Percentiles rank a stretch among this genome's conserved stretches.
phyloP scores from a whole-genome alignment of 2,329 filamentous ascomycete species.

The Elsinoe arachidis region DNA sequence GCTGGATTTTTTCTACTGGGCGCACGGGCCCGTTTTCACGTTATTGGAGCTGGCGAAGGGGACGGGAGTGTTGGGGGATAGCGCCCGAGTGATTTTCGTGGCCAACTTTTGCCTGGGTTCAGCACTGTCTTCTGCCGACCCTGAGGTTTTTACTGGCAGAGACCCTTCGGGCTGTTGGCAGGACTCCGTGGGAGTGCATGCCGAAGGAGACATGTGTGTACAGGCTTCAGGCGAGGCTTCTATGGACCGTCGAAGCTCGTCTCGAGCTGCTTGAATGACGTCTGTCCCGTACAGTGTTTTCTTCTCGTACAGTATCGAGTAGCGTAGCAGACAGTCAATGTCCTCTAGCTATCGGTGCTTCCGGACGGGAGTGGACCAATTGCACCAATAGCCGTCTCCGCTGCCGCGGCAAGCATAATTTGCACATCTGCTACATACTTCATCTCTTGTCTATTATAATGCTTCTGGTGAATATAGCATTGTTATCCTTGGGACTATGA shows the following conservation, averaged over 20 bases:
- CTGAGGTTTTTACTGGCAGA: background rate
- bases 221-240: background rate
- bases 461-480: too few relatives aligned
- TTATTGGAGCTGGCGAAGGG: background rate
- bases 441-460: too few relatives aligned
- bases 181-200: background rate
- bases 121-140: background rate
- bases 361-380: background rate
- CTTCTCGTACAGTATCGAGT: too few relatives aligned
- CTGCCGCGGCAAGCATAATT: background rate
- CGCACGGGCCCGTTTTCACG: background rate
- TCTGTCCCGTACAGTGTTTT: too few relatives aligned
- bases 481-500: too few relatives aligned
- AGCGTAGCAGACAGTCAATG: too few relatives aligned
- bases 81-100: background rate
- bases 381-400: slow-evolving; percentile 4
- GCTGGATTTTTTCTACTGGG: background rate
- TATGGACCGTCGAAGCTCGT: too few relatives aligned
- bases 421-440: too few relatives aligned
- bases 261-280: too few relatives aligned
- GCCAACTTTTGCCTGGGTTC: background rate
- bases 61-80: background rate
- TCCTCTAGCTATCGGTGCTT: too few relatives aligned
- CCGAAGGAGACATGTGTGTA: background rate
- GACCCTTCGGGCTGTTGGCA: background rate